phyloP scores from a whole-genome alignment of 2,329 filamentous ascomycete species.

The Alternaria sp. region DNA sequence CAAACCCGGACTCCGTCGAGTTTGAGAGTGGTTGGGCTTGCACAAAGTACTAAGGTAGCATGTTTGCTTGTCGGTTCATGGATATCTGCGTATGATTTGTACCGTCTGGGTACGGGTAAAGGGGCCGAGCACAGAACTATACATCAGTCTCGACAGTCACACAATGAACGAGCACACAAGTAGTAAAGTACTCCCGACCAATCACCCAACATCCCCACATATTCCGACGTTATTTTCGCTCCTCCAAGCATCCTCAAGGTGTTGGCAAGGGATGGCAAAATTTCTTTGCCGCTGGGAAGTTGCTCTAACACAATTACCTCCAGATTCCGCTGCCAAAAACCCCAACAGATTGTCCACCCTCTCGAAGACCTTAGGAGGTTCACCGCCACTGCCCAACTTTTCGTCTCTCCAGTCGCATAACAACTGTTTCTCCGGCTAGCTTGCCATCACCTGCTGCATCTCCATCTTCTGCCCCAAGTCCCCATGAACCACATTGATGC shows the following conservation, averaged over 20 bases:
- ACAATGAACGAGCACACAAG: not conserved
- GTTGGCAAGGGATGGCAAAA: not conserved
- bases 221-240: not conserved
- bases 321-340: not conserved
- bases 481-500: slow-evolving; percentile 9
- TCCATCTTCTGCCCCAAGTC: slow-evolving; percentile 16
- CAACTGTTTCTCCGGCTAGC: slow-evolving; percentile 13
- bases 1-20: not conserved
- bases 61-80: not conserved
- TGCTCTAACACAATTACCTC: not conserved
- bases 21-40: not conserved
- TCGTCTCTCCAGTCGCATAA: slow-evolving; percentile 15
- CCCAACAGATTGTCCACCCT: not conserved
- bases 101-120: not conserved
- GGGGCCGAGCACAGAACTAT: not conserved
- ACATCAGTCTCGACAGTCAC: not conserved
- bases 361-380: not conserved
- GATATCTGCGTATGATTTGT: slow-evolving; percentile 10
- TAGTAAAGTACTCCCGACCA: not conserved
- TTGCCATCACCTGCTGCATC: slow-evolving; percentile 1
- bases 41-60: not conserved
- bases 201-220: not conserved
- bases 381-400: not conserved
- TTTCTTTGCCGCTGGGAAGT: not conserved
- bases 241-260: not conserved